Base-by-base conservation (phyloP, 2,329 filamentous ascomycete genomes). In the Zalaria sp. region DNA sequence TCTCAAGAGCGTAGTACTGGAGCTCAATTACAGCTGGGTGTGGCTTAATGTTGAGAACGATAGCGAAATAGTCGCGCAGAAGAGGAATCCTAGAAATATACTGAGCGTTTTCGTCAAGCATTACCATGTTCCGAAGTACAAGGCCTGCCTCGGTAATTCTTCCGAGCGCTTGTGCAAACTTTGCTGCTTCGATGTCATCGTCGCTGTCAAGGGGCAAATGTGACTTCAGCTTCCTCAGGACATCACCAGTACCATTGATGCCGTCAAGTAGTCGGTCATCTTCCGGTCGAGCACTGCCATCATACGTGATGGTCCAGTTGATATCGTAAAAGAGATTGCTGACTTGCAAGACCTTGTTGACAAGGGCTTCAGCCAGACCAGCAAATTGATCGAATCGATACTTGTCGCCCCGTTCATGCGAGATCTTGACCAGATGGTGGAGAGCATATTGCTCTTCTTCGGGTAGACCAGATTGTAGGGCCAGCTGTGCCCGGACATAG, bases 61-160 rank as follows among this genome's bases (percentile, higher is more conserved):
- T 83, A 54, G 84, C 83, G 43, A 96, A 68, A 39, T 93, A 73
- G 53, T 95, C 88, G 55, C 82, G 81, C 34, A 93, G 67, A 1
- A 86, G 71, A 10, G 75, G 75, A 46, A 89, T 78, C 25, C 81
- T 77, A 4, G 85, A 75, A 53, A 93, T 73, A 57, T 87, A 91
- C 25, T 73, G 65, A 0, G 89, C 89, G 56, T 98, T 98, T 47
- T 94, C 87, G 25, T 80, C 76, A 18, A 95, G 68, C 61, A 93
- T 83, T n/a, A 88, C 81, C 87, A 98, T 95, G 59, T 98, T 98
- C 40, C 91, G 78, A 35, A 96, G 70, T 11, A 93, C 88, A 37
- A 96, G 67, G 18, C 82, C 79, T 2, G 91, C 87, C 60, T 96
- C 88, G 25, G 82, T 89, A 47, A 93, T 73, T 49, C 85, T 75